A percentile compares a stretch with the other conserved stretches of the same genome.
Evolutionary conservation across 768 basidiomycete genomes (phyloP).

Genomic region (Termitomyces sp.): DNA sequence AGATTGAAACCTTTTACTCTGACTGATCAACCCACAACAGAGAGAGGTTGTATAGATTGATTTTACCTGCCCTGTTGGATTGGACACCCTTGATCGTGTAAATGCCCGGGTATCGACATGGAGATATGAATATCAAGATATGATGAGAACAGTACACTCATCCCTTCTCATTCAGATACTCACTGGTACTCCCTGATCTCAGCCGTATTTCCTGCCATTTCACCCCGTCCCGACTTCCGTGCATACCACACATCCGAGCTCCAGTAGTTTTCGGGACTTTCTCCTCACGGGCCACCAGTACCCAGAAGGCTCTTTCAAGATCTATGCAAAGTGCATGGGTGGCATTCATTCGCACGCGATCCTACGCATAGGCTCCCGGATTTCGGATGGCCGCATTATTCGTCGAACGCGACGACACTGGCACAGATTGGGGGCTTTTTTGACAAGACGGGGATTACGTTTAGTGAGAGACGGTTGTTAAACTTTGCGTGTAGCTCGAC

Average conservation of each 20-base stretch:
- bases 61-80: constrained; percentile 10
- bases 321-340: constrained; percentile 36
- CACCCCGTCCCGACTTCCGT: constrained; percentile 27
- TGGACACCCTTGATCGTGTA: constrained; percentile 1
- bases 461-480: neutral
- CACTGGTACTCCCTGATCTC: neutral
- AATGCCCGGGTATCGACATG: constrained; percentile 9
- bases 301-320: constrained; percentile 24
- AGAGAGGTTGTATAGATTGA: neutral
- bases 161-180: neutral
- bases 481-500: constrained; percentile 7
- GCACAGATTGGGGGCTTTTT: constrained; percentile 11
- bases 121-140: constrained; percentile 16
- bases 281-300: constrained; percentile 15
- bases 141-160: constrained; percentile 13
- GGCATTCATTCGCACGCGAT: constrained; percentile 36
- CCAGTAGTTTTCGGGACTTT: constrained; percentile 33
- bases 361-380: constrained; percentile 24
- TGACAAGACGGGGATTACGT: constrained; percentile 6
- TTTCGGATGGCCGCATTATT: constrained; percentile 20
- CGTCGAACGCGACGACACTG: constrained; percentile 6
- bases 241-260: constrained; percentile 35
- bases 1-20: neutral
- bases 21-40: neutral
- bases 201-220: constrained; percentile 34